Conservation (phyloP, 495 filamentous ascomycete species). For the Neurospora sp. region DNA sequence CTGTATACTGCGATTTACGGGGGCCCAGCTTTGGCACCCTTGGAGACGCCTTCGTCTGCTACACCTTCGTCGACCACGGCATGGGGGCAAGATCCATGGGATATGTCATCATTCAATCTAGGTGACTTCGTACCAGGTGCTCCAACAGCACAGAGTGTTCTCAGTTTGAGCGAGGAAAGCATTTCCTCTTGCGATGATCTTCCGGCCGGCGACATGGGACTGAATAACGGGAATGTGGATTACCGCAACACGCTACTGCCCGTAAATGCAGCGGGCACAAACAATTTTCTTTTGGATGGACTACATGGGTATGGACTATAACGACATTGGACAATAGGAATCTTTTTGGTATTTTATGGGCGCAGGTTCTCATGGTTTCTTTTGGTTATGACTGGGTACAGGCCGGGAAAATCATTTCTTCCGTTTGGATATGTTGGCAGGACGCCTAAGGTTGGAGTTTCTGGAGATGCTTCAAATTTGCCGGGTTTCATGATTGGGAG, state of each 20-base stretch:
- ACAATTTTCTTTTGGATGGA: conserved; percentile 8
- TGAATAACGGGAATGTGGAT: conserved; percentile 26
- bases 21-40: conserved; percentile 41
- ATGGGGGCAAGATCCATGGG: conserved; percentile 49
- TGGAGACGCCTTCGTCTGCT: conserved; percentile 27
- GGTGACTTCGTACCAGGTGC: conserved; percentile 29
- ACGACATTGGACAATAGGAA: not conserved
- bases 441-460: not conserved
- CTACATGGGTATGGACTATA: conserved; percentile 5
- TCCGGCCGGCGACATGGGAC: conserved; percentile 22
- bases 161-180: conserved; percentile 71
- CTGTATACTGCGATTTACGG: conserved; percentile 81
- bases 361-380: not conserved
- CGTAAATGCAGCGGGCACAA: conserved; percentile 5
- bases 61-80: conserved; percentile 19
- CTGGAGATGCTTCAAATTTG: not conserved
- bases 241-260: conserved; percentile 13
- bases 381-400: not conserved
- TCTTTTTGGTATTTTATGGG: not conserved
- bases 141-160: conserved; percentile 51
- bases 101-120: conserved; percentile 36
- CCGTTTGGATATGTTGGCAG: not conserved
- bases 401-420: not conserved
- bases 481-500: not conserved
- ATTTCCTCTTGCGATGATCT: conserved; percentile 46